phyloP scores from a whole-genome alignment of 192 early-diverging fungal species.

The Haplosporangium gracile region DNA sequence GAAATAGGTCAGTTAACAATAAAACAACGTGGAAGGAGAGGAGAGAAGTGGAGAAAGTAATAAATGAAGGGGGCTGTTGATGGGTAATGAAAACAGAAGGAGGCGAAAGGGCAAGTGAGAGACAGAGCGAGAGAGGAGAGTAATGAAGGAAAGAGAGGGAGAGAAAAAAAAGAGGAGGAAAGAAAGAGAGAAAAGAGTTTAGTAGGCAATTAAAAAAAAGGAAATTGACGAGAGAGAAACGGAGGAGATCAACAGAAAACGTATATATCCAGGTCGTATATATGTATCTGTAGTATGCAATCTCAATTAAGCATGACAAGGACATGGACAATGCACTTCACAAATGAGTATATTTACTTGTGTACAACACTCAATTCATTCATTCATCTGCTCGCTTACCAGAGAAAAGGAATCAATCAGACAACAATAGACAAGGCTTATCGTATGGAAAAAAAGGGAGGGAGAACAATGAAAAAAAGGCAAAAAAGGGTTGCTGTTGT shows the following conservation, averaged over 20 bases:
- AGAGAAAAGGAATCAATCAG: background rate
- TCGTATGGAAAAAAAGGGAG: background rate
- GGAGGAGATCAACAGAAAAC: constrained; percentile 3
- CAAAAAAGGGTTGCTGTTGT: too few relatives aligned
- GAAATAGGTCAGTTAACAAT: background rate
- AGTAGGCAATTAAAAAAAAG: constrained; percentile 1
- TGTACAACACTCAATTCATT: background rate
- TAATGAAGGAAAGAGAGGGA: background rate
- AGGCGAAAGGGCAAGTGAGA: constrained; percentile 5
- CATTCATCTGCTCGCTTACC: background rate
- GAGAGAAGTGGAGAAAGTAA: background rate
- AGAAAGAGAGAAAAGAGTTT: background rate
- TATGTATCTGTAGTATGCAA: background rate
- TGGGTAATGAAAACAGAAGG: background rate
- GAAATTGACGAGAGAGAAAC: background rate
- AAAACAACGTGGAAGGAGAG: constrained; percentile 8
- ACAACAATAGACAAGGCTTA: background rate
- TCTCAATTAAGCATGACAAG: background rate
- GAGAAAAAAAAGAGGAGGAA: background rate
- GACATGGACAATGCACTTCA: background rate
- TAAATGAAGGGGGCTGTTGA: constrained; percentile 1
- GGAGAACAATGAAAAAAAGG: background rate
- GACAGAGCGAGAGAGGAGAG: background rate
- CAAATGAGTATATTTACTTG: background rate
- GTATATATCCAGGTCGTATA: background rate